phyloP scores from a whole-genome alignment of 345 rosid species.

The Gossypioides kirkii region DNA sequence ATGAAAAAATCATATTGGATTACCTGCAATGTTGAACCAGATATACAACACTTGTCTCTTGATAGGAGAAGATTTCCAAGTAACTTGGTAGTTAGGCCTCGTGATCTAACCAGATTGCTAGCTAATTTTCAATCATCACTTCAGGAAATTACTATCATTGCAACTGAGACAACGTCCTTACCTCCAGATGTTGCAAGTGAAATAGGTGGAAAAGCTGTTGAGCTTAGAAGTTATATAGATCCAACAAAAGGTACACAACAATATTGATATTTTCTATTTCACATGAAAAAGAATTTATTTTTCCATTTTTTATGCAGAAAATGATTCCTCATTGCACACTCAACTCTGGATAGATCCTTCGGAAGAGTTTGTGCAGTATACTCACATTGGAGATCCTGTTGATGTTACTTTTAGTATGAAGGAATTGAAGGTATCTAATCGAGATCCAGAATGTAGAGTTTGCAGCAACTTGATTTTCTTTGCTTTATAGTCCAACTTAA shows the following conservation, averaged over 20 bases:
- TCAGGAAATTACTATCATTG: conserved; percentile 86
- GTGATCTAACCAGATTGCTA: conserved; percentile 77
- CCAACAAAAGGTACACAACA: conserved; percentile 61
- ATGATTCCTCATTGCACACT: conserved; percentile 70
- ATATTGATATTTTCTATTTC: conserved; percentile 9
- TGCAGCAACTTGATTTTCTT: neutral
- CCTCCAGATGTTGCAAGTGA: conserved; percentile 74
- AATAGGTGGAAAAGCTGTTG: conserved; percentile 92
- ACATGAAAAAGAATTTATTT: conserved; percentile 16
- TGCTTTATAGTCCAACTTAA: neutral
- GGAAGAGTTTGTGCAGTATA: conserved; percentile 84
- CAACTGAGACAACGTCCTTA: conserved; percentile 57
- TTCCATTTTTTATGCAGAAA: conserved; percentile 44
- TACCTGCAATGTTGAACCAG: conserved; percentile 85
- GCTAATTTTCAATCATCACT: conserved; percentile 93
- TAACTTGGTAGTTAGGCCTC: conserved; percentile 74
- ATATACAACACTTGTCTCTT: conserved; percentile 80
- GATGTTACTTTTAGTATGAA: conserved; percentile 88
- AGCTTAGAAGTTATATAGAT: conserved; percentile 84
- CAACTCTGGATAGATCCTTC: conserved; percentile 96
- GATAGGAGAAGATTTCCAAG: conserved; percentile 72
- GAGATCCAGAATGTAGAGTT: neutral
- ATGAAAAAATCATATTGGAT: conserved; percentile 78
- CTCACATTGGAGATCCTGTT: conserved; percentile 73
- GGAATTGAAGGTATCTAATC: conserved; percentile 62